Percentiles rank a stretch among this genome's conserved stretches.
Evolutionary conservation across 306 rosid species (phyloP).

Genomic region (Cucumis melo): DNA sequence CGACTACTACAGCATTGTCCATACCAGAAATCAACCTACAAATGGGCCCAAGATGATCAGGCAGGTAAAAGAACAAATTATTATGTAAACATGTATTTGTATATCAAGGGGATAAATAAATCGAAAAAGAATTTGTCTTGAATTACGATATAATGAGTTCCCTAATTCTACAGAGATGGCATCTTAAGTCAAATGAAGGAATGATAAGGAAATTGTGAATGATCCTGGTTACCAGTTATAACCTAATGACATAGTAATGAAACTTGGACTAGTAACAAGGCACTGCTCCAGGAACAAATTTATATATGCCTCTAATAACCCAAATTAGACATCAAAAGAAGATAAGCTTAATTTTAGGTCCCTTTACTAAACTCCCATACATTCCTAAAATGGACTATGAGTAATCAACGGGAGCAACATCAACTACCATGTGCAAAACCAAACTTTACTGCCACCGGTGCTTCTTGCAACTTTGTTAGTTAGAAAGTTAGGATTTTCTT

Average conservation of each 20-base stretch:
- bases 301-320: no score
- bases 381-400: not conserved
- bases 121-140: not conserved
- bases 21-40: constrained; percentile 66
- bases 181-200: not conserved
- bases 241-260: not conserved
- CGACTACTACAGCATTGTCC: constrained; percentile 51
- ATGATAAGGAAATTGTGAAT: not conserved
- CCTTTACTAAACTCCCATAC: not conserved
- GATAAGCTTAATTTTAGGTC: not conserved
- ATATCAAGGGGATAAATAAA: not conserved
- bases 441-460: not conserved
- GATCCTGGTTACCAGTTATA: not conserved
- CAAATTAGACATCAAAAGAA: not conserved
- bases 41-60: constrained; percentile 1
- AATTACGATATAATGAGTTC: not conserved
- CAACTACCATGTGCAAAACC: not conserved
- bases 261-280: not conserved
- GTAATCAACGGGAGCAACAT: not conserved
- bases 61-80: not conserved
- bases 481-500: no score
- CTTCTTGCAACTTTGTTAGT: not conserved
- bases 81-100: not conserved
- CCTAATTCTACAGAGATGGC: not conserved
- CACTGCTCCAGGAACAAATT: not conserved